Base-by-base conservation (phyloP, 371 early-diverging fungal species). In the Rhizopus microsporus region DNA sequence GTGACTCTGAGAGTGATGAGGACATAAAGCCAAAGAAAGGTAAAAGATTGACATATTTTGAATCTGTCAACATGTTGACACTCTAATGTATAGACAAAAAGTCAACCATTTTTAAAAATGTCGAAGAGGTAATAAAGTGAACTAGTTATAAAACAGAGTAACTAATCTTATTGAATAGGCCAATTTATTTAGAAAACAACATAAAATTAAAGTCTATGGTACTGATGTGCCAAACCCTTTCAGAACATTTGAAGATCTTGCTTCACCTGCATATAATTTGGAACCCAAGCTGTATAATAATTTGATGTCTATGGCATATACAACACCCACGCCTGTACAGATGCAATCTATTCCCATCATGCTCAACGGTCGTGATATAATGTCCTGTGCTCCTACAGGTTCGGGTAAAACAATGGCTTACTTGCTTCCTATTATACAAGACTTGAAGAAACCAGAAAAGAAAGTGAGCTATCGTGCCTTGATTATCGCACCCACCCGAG, bases 341-440 rank as follows among this genome's bases (percentile, higher is more conserved):
- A 92, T 93, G 90, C 94, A 93, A 75, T 82, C 93, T 1, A 88
- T 95, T 16, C 96, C 98, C 8, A 78, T 92, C 40, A 80, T 93
- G 62, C 65, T 92, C 17, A 84, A 88, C 35, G 85, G 83, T 35
- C 83, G 95, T n/a, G 95, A 95, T 70, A 9, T 97, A 3, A 91
- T 98, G 85, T 94, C 92, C 0, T 90, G 93, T 70, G 96, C 99
- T 0, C 92, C 94, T 29, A 98, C 98, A 1, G 97, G 98, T 65
- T 93, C 96, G n/a, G 99, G 99, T 71, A 99, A 99, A 80, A 99
- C 99, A 3, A 71, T 98, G 68, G 95, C 98, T 1, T 99, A 92
- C 67, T 61, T 95, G 33, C 69, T 99, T 17, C 98, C 99, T 3
- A 92, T 98, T 8, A 61, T 98, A 56, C 90, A 94, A 54, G 82